A percentile compares a stretch with the other conserved stretches of the same genome.
These are phyloP conservation scores for Cyberlindnera subsufficiens DNA, from an alignment of 805 yeast genomes.

Conservation along the genomic window DNA sequence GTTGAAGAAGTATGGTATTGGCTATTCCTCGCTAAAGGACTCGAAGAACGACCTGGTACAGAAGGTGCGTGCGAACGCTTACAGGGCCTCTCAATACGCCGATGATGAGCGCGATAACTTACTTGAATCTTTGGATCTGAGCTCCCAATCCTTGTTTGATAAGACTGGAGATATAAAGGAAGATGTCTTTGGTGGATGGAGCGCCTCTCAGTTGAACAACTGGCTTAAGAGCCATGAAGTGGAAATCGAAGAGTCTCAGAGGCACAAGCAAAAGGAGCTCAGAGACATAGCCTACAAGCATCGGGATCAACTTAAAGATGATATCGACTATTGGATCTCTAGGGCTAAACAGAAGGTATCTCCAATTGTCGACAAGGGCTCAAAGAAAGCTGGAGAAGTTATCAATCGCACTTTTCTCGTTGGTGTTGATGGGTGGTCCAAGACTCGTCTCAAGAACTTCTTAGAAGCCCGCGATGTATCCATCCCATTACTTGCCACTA, in stretches of 20 bases:
- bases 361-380: conserved; percentile 31
- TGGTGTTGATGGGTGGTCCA: conserved; percentile 42
- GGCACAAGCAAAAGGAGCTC: conserved; percentile 30
- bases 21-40: conserved; percentile 30
- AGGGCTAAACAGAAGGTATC: conserved; percentile 25
- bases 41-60: conserved; percentile 41
- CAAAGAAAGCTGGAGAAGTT: conserved; percentile 27
- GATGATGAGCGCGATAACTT: conserved; percentile 33
- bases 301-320: conserved; percentile 30
- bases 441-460: conserved; percentile 36
- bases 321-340: conserved; percentile 32
- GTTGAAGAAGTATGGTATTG: conserved; percentile 40
- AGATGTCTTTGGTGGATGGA: conserved; percentile 45
- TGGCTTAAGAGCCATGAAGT: conserved; percentile 47
- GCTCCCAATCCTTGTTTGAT: conserved; percentile 31
- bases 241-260: conserved; percentile 29
- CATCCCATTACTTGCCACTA: conserved; percentile 34
- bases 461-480: conserved; percentile 35
- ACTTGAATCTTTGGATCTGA: conserved; percentile 35
- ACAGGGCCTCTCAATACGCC: conserved; percentile 33
- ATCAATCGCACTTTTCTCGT: conserved; percentile 41
- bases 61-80: conserved; percentile 40
- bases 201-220: conserved; percentile 45
- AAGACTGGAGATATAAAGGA: conserved; percentile 35
- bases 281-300: conserved; percentile 29